Conservation (phyloP, 257 asterid genomes). For the Rubia yunnanensis region DNA sequence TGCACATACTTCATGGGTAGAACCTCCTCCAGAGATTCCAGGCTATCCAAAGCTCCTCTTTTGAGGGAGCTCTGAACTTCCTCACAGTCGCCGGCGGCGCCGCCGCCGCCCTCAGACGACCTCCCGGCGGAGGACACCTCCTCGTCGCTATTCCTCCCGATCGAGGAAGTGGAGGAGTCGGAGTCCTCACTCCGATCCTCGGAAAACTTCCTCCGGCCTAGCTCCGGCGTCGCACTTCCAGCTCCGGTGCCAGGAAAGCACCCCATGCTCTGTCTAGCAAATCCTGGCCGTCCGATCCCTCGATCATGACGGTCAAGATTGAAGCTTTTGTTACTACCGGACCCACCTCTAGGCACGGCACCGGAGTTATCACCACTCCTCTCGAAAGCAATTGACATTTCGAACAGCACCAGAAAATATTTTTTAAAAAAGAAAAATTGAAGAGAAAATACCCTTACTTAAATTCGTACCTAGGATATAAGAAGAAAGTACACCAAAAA, state of each 20-base stretch:
- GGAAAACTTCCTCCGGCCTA: conserved; percentile 3
- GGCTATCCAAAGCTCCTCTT: conserved; percentile 22
- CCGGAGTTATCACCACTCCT: conserved; percentile 14
- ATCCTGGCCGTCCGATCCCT: conserved; percentile 20
- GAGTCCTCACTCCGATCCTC: conserved; percentile 13
- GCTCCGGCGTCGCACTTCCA: conserved; percentile 5
- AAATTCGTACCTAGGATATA: background rate
- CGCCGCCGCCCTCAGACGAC: conserved; percentile 17
- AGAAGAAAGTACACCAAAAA: conserved; percentile 4
- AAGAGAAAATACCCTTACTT: conserved; percentile 8
- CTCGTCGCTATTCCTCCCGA: conserved; percentile 39
- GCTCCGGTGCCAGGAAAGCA: conserved; percentile 3
- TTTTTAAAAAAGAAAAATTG: background rate
- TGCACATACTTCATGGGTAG: conserved; percentile 35
- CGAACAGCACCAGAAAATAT: background rate
- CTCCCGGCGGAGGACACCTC: conserved; percentile 18
- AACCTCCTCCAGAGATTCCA: conserved; percentile 39
- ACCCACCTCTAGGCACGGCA: background rate
- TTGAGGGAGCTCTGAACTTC: conserved; percentile 38
- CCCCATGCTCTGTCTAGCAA: conserved; percentile 11
- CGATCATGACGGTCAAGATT: conserved; percentile 12
- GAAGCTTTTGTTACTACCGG: background rate
- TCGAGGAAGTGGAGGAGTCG: conserved; percentile 23
- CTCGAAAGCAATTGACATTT: conserved; percentile 21
- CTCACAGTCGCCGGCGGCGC: conserved; percentile 23